Conservation (phyloP, 2,329 filamentous ascomycete genomes). For the Ceratocystis papillata region DNA sequence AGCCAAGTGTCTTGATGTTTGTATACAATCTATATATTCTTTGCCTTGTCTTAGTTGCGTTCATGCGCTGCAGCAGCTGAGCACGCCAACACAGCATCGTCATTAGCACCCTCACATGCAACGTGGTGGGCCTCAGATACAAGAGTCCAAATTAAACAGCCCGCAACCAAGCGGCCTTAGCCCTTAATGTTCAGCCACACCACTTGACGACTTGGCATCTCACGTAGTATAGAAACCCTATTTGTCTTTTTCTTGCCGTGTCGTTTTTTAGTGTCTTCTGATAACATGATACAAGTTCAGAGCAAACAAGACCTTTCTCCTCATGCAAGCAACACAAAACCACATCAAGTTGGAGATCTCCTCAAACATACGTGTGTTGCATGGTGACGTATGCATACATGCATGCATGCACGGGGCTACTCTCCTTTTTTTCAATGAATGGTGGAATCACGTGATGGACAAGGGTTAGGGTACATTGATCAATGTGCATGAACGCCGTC, state of each 20-base stretch:
- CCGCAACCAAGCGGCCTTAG: not conserved
- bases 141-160: not conserved
- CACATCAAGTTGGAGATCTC: constrained; percentile 1
- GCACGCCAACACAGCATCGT: not conserved
- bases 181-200: too few species aligned
- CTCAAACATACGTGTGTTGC: not conserved
- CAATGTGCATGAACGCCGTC: too few species aligned
- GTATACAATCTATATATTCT: not conserved
- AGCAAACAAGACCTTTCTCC: too few species aligned
- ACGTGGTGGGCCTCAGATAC: not conserved
- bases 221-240: too few species aligned
- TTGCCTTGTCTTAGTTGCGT: not conserved
- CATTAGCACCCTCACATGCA: not conserved
- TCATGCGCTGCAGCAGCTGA: not conserved
- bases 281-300: not conserved
- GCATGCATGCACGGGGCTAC: not conserved
- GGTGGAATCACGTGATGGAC: too few species aligned
- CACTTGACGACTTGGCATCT: too few species aligned
- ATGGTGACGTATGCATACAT: not conserved
- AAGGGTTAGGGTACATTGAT: too few species aligned
- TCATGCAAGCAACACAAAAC: not conserved
- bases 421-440: too few species aligned
- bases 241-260: not conserved
- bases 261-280: not conserved
- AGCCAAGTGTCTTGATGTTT: not conserved